Percentiles rank a stretch among this genome's conserved stretches.
Conservation (phyloP, 2,329 filamentous ascomycete species). For the Phyllosticta citrichinensis region DNA sequence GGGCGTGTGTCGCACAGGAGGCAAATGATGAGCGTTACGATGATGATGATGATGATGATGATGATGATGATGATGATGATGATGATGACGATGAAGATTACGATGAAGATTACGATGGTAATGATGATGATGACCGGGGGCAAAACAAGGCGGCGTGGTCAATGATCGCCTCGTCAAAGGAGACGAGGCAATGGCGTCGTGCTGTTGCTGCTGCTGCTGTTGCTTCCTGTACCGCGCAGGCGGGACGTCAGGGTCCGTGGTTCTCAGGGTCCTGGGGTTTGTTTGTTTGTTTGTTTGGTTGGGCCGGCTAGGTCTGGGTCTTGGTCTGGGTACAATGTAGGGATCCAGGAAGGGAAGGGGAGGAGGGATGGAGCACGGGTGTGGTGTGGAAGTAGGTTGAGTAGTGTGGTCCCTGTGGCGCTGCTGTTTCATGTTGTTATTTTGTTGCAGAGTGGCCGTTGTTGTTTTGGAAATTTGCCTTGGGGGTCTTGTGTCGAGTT, state of each 20-base stretch:
- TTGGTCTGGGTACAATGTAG: too few species aligned
- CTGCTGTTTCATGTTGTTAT: not conserved
- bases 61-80: too few species aligned
- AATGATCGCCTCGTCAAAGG: too few species aligned
- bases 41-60: too few species aligned
- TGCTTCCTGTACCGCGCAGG: not conserved
- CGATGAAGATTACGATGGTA: too few species aligned
- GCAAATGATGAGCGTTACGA: too few species aligned
- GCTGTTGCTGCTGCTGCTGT: not conserved
- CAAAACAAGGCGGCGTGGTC: too few species aligned
- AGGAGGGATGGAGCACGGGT: not conserved
- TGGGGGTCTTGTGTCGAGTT: not conserved
- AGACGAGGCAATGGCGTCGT: too few species aligned
- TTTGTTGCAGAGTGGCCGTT: not conserved
- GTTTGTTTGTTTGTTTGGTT: not conserved
- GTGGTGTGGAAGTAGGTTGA: not conserved
- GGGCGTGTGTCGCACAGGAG: too few species aligned
- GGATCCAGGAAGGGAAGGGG: too few species aligned
- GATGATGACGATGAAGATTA: too few species aligned
- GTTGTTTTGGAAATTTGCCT: not conserved
- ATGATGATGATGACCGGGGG: too few species aligned
- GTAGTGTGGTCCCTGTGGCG: not conserved
- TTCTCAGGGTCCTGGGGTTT: not conserved
- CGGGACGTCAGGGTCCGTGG: not conserved
- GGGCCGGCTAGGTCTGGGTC: not conserved